phyloP scores from a whole-genome alignment of 441 rosid species.

The Syzygium syzygioides region DNA sequence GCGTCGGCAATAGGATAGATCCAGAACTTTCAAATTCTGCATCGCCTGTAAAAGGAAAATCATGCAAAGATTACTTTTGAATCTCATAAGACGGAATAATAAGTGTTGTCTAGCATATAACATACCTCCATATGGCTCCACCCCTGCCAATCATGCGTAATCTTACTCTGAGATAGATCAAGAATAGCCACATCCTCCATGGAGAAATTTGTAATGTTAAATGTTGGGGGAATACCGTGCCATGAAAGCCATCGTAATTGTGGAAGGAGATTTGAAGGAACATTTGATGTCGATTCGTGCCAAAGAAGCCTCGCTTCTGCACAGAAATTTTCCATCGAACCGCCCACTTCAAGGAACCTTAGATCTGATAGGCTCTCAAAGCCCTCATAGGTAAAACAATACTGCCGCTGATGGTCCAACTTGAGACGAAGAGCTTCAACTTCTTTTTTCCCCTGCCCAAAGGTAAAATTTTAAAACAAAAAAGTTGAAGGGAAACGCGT shows the following conservation, averaged over 20 bases:
- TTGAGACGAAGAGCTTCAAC: neutral
- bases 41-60: neutral
- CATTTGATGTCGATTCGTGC: neutral
- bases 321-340: neutral
- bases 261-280: neutral
- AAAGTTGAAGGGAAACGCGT: neutral
- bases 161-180: accelerated
- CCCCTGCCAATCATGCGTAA: neutral
- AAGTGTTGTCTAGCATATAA: neutral
- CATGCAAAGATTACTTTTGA: accelerated
- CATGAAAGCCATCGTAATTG: neutral
- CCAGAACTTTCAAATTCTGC: neutral
- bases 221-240: accelerated
- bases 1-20: accelerated
- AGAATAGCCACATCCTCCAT: neutral
- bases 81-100: neutral
- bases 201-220: neutral
- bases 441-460: accelerated
- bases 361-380: accelerated
- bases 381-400: neutral
- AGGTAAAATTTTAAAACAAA: neutral
- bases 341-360: neutral
- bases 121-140: neutral
- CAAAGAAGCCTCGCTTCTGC: neutral
- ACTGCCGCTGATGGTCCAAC: accelerated